Evolutionary conservation across 2,329 filamentous ascomycete genomes (phyloP).

Genomic region (Arthrobotrys megalospora): DNA sequence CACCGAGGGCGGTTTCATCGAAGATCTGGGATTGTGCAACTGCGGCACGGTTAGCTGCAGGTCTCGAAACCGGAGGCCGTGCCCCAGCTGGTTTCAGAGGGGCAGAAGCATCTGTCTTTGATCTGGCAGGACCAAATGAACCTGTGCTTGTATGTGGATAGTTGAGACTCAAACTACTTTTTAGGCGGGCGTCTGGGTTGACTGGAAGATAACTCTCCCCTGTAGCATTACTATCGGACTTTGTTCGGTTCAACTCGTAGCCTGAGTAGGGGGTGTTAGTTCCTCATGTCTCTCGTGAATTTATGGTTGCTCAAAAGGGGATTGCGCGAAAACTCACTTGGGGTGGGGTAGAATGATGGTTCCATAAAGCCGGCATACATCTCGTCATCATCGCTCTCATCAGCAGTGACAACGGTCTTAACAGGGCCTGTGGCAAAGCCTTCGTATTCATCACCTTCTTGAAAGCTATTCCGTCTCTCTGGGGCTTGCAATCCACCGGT

Average conservation of each 20-base stretch:
- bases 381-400: conserved; percentile 70
- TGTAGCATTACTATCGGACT: conserved; percentile 55
- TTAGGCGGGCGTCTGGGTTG: conserved; percentile 57
- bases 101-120: conserved; percentile 90
- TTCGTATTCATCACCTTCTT: conserved; percentile 60
- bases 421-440: conserved; percentile 72
- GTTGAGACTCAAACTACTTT: conserved; percentile 62
- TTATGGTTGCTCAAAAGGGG: neutral
- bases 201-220: conserved; percentile 48
- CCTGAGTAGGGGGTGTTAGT: conserved; percentile 35
- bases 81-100: conserved; percentile 61
- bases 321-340: conserved; percentile 68
- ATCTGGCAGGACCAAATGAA: conserved; percentile 71
- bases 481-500: conserved; percentile 91
- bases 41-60: conserved; percentile 62
- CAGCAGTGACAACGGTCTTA: conserved; percentile 81
- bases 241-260: conserved; percentile 56
- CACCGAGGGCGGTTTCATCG: conserved; percentile 63
- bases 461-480: conserved; percentile 52
- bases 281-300: neutral
- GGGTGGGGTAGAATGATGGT: conserved; percentile 86
- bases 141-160: conserved; percentile 61
- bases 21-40: conserved; percentile 65
- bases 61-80: conserved; percentile 61
- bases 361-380: conserved; percentile 72